Evolutionary conservation across 306 rosid genomes (phyloP).

Genomic region (Cicer arietinum): DNA sequence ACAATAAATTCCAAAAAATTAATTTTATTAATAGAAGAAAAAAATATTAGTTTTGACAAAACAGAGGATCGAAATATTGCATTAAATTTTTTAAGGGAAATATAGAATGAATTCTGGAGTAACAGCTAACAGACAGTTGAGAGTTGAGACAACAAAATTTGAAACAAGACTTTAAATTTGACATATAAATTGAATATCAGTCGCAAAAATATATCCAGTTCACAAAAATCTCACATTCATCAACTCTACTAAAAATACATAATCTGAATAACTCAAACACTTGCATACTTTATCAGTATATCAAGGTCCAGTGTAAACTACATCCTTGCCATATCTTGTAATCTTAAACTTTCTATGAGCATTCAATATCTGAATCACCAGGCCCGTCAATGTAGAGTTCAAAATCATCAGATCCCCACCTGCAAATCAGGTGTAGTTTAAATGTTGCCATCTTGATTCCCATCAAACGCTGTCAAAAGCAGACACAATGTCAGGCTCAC

Average conservation of each 20-base stretch:
- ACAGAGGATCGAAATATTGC: too few relatives aligned
- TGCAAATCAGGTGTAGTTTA: constrained; percentile 72
- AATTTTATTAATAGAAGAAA: too few relatives aligned
- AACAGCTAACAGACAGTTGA: too few relatives aligned
- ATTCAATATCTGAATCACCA: constrained; percentile 79
- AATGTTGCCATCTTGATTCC: constrained; percentile 84
- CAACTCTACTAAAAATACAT: constrained; percentile 27
- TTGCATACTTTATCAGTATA: not conserved
- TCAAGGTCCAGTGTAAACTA: constrained; percentile 14
- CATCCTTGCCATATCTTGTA: not conserved
- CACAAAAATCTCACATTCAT: constrained; percentile 4
- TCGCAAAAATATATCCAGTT: too few relatives aligned
- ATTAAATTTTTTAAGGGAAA: too few relatives aligned
- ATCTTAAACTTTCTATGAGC: constrained; percentile 39
- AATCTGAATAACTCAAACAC: not conserved
- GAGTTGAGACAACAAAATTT: too few relatives aligned
- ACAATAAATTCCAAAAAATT: too few relatives aligned
- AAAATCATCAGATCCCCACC: constrained; percentile 83
- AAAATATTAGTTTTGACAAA: too few relatives aligned
- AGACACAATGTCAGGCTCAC: constrained; percentile 15
- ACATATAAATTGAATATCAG: too few relatives aligned
- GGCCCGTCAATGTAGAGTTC: constrained; percentile 71
- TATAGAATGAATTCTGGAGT: too few relatives aligned
- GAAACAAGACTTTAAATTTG: too few relatives aligned
- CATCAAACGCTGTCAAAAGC: constrained; percentile 68